Base-by-base conservation (phyloP, 345 rosid genomes). In the Crucihimalaya himalaica region DNA sequence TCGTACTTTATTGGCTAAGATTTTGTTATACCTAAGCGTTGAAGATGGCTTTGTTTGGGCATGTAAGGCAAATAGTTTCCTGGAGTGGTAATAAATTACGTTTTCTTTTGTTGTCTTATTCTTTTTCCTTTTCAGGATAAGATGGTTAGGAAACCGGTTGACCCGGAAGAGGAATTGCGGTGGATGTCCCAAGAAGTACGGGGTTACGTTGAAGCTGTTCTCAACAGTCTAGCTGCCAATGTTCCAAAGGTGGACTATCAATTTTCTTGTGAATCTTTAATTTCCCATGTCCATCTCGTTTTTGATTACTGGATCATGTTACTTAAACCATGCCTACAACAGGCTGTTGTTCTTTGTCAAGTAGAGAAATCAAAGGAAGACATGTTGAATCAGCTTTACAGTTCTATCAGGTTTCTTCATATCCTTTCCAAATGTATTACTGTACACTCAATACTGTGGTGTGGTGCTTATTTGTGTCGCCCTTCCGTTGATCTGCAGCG, bases 101-200 rank as follows among this genome's bases (percentile, higher is more conserved):
- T 52, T 76, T 63, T 59, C 34, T 51, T 73, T 42, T 37, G 66
- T 25, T 66, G 45, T 47, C 34, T 77, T 20, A 3, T 51, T 16
- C 39, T 40, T 70, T 11, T 55, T 3, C 2, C 35, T 64, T 23
- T 63, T 54, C 73, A 93, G 98, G 98, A 93, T 79, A 88, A 93
- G 64, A 86, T 89, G 91, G 77, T 77, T 50, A 79, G 89, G 78
- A 88, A 84, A 71, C 96, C 98, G 5, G 90, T 73, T 34, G 96
- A 93, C 76, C 97, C 98, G 14, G 98, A 93, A 77, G 98, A 93
- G 77, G 97, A 93, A 80, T 90, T 93, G 21, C 83, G 96, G 63
- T 93, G 97, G 97, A 93, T 93, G 97, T 89, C 96, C 43, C 97
- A 93, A 74, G 97, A 93, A 89, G 97, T 93, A 9, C 96, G 98